Base-by-base conservation (phyloP, 1,139 yeast species). In the Scheffersomyces illinoinensis region DNA sequence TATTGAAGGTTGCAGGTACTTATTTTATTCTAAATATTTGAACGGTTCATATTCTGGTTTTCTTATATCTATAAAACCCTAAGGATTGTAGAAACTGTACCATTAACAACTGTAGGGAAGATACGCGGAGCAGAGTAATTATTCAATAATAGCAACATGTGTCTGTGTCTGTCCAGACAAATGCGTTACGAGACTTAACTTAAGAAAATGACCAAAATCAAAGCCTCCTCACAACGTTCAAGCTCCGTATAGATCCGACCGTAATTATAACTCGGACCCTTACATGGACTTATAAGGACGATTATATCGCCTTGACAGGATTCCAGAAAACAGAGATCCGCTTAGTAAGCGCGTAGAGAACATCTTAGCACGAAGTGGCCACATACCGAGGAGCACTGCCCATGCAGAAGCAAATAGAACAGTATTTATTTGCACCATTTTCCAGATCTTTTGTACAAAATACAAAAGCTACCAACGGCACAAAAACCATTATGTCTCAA, bases 401-500 rank as follows among this genome's bases (percentile, higher is more conserved):
- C 43, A 5, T 12, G 14, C 43, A 33, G 43, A 33, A 33, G 43
- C 43, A 33, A 12, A 10, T 10, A 33, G 43, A 33, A 2, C 10
- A 8, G 17, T 33, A 33, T 33, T 33, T 33, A 33, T 2, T 33
- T 12, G 43, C 14, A 14, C 43, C 14, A 10, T 33, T 33, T 33
- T 8, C 4, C 17, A 14, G 14, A 12, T 33, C 10, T 14, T 33
- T 33, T 18, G 17, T 48, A 8, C n/a, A 8, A 39, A 39, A 2
- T 24, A 24, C 10, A 5, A 24, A 24, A 24, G n/a, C 33, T 24
- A 26, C 21, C 33, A 4, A 24, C 5, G 7, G 14, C 5, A 18
- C 12, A 50, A 53, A 43, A 17, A 18, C 17, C 4, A 20, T 12
- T 33, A 59, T 60, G 62, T 19, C 61, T 10, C 54, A 63, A 48